Percentiles rank a stretch among this genome's conserved stretches.
phyloP scores from a whole-genome alignment of 1,284 basidiomycete genomes.

The Termitomyces sp. region DNA sequence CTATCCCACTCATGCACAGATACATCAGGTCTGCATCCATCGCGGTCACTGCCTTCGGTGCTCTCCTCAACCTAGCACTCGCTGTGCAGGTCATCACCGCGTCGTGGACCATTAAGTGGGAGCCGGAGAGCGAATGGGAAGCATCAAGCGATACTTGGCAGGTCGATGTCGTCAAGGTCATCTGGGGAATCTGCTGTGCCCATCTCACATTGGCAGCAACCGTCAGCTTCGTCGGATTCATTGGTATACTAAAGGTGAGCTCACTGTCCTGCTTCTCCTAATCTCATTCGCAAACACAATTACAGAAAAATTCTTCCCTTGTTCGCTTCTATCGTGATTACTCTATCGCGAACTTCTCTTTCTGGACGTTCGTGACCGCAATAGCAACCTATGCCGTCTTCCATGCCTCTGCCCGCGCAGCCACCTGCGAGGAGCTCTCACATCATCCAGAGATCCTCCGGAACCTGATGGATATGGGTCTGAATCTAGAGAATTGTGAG shows the following conservation, averaged over 20 bases:
- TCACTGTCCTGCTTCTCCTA: constrained; percentile 4
- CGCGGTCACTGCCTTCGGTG: constrained; percentile 50
- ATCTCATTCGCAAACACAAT: background rate
- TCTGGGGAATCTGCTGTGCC: constrained; percentile 59
- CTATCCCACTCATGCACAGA: constrained; percentile 18
- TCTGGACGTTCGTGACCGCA: constrained; percentile 53
- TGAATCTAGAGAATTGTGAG: constrained; percentile 74
- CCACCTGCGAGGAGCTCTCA: constrained; percentile 67
- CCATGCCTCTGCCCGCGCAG: constrained; percentile 48
- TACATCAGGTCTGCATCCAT: constrained; percentile 49
- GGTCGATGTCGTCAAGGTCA: constrained; percentile 54
- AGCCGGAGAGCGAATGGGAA: constrained; percentile 71
- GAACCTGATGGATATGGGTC: constrained; percentile 63
- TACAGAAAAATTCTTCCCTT: constrained; percentile 46
- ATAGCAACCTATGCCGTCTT: constrained; percentile 56
- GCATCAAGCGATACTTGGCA: constrained; percentile 51
- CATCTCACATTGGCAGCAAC: constrained; percentile 62
- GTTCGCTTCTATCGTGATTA: constrained; percentile 68
- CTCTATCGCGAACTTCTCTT: constrained; percentile 67
- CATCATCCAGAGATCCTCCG: constrained; percentile 68
- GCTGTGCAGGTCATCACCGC: constrained; percentile 50
- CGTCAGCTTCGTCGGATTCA: constrained; percentile 57
- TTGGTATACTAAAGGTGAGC: constrained; percentile 63
- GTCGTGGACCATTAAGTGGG: constrained; percentile 62
- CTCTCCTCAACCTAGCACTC: constrained; percentile 48